These are phyloP conservation scores for Lasiodiplodia hormozganensis DNA, from an alignment of 2,329 filamentous ascomycete genomes.

Conservation along the genomic window DNA sequence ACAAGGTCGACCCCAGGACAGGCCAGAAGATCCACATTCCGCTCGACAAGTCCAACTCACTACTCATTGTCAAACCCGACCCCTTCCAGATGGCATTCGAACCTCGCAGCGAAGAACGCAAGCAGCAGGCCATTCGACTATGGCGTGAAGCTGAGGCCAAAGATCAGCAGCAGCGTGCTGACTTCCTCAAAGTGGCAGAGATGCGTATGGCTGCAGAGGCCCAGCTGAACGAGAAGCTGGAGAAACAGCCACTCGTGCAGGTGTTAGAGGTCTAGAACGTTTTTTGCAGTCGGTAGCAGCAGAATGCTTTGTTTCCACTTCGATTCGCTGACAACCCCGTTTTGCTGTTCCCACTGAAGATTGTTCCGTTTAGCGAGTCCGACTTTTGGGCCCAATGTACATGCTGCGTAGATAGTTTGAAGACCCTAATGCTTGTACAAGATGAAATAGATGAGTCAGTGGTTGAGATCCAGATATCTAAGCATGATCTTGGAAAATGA, in stretches of 20 bases:
- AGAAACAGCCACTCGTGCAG: constrained; percentile 4
- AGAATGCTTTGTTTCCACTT: neutral
- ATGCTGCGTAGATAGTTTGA: constrained; percentile 14
- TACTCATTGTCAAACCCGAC: constrained; percentile 65
- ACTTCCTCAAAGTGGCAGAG: constrained; percentile 40
- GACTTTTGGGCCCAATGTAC: neutral
- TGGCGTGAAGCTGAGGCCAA: constrained; percentile 47
- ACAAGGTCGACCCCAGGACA: constrained; percentile 54
- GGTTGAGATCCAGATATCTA: neutral
- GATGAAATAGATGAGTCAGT: neutral
- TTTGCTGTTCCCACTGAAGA: neutral
- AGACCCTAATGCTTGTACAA: neutral
- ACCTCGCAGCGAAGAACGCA: constrained; percentile 53
- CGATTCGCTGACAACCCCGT: neutral
- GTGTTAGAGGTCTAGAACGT: neutral
- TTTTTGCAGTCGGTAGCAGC: too few species aligned
- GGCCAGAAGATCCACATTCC: constrained; percentile 52
- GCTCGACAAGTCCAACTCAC: constrained; percentile 59
- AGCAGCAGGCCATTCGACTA: constrained; percentile 38
- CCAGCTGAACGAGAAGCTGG: neutral
- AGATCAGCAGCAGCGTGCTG: constrained; percentile 44
- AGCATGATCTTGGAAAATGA: neutral
- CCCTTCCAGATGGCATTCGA: constrained; percentile 63
- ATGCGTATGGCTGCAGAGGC: constrained; percentile 10
- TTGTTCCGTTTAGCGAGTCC: neutral